Evolutionary conservation across 2,329 filamentous ascomycete species (phyloP), one percentile per base, ranked within the genome.

Genomic region (Botrytis fragariae): DNA sequence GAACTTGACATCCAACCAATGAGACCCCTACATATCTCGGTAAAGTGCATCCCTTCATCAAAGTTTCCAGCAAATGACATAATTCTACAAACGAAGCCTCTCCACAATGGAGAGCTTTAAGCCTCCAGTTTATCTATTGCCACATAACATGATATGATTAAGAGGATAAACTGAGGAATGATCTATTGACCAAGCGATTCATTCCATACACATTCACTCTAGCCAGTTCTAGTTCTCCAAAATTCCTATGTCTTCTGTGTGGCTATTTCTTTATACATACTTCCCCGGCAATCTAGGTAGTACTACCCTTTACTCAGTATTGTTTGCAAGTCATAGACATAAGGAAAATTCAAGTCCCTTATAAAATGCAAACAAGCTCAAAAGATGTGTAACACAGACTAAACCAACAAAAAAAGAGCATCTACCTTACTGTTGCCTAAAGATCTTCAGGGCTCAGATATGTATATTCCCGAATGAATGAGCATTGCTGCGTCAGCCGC

Each of bases 271-370:
- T n/a, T 12, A n/a, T 2, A 51, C 10, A 51, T 51, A n/a, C 10
- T 51, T 12, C 1, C 25, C 4, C 25, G 9, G 4, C 2, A 51
- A 14, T 12, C 10, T 4, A n/a, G 10, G 25, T 2, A 51, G 10
- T 51, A 51, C 10, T n/a, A 14, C 4, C 10, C 4, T 51, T n/a
- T 1, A 6, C 25, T 10, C 4, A 51, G 10, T 3, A 4, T 10
- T 51, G 10, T n/a, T 51, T 51, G 10, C 2, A 3, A 51, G 48
- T 14, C 25, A 51, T 14, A 14, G 25, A 14, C 1, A 25, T 25
- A 22, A 48, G 22, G 3, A 4, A 25, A 25, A 14, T 0, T 6
- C 48, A 14, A n/a, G 1, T n/a, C 4, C 4, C 18, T 48, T 0
- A 48, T 12, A 12, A 12, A 48, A 25, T 25, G 22, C 4, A 48